Base-by-base conservation (phyloP, 108 stramenopile genomes). In the Aurantiochytrium sp. region DNA sequence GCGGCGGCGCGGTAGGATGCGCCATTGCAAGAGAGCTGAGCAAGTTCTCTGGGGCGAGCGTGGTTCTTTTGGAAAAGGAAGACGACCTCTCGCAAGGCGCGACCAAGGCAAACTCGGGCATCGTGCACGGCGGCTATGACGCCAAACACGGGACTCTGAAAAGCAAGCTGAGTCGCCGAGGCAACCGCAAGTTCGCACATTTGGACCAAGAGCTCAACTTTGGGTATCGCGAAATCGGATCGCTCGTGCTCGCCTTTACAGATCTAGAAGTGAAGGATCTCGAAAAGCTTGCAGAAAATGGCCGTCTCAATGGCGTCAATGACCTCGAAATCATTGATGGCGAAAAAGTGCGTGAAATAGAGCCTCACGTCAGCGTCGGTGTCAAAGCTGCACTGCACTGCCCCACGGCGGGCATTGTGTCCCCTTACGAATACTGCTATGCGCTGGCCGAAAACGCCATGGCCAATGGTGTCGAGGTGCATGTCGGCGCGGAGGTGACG, bases 111-210 rank as follows among this genome's bases (percentile, higher is more conserved):
- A 96, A 96, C 60, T 95, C 94, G 16, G 96, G 96, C 4, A 96
- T 96, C 72, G 96, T 96, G 44, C 96, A 96, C 90, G 95, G 95
- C 0, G 96, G 96, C 44, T 96, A 96, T 69, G 96, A 96, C 83
- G 96, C 95, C 64, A 95, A 93, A 60, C 96, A 95, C 5, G 95
- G 95, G 14, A 92, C 93, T 14, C 89, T 94, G 51, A 93, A 91
- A 18, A 94, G 95, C 71, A 95, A 95, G 88, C 95, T 90, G 90
- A 95, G 96, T 72, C 95, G 96, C 94, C 91, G 72, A 23, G 96
- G 96, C 16, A 96, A 96, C 87, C 96, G 95, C 91, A 95, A 95
- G 95, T 96, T 96, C 89, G 93, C 94, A 19, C 90, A 95, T 49
- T 91, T 96, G 6, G 95, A 96, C 69, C 58, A 88, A 45, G 96